These are phyloP conservation scores for Periconia sp. DNA, from an alignment of 2,329 filamentous ascomycete species.

Conservation along the genomic window DNA sequence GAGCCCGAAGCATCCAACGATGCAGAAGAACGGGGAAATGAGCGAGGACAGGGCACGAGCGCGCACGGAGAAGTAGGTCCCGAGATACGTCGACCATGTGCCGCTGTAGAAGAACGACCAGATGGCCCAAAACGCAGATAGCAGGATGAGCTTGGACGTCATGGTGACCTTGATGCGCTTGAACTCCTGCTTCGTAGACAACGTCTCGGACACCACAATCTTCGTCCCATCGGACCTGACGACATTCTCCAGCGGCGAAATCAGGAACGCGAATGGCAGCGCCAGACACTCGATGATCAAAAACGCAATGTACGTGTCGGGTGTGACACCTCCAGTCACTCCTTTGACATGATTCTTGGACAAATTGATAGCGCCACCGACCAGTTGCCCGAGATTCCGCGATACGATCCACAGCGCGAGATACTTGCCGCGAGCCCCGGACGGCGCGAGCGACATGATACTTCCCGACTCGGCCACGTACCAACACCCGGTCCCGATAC, in stretches of 20 bases:
- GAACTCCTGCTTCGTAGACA: conserved; percentile 44
- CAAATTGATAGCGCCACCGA: conserved; percentile 48
- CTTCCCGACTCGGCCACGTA: conserved; percentile 54
- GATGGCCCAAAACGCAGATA: conserved; percentile 47
- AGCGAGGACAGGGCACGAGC: conserved; percentile 50
- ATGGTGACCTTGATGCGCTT: conserved; percentile 44
- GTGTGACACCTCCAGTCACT: conserved; percentile 42
- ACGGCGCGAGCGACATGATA: conserved; percentile 53
- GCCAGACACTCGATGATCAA: conserved; percentile 52
- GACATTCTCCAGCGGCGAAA: conserved; percentile 49
- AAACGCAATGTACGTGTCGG: conserved; percentile 52
- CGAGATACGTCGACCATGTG: conserved; percentile 51
- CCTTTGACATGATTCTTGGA: conserved; percentile 32
- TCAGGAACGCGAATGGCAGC: conserved; percentile 51
- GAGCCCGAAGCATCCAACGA: conserved; percentile 53
- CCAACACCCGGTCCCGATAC: conserved; percentile 46
- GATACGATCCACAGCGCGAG: conserved; percentile 53
- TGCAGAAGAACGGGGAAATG: conserved; percentile 54
- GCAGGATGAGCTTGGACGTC: conserved; percentile 43
- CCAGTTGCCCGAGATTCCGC: conserved; percentile 51
- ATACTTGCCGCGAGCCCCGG: conserved; percentile 52
- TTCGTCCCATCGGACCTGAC: conserved; percentile 50
- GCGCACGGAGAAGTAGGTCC: conserved; percentile 49
- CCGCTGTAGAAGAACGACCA: conserved; percentile 53
- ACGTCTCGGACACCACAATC: conserved; percentile 46